Conservation (phyloP, 2,329 filamentous ascomycete genomes). For the Epichloe hybrida region DNA sequence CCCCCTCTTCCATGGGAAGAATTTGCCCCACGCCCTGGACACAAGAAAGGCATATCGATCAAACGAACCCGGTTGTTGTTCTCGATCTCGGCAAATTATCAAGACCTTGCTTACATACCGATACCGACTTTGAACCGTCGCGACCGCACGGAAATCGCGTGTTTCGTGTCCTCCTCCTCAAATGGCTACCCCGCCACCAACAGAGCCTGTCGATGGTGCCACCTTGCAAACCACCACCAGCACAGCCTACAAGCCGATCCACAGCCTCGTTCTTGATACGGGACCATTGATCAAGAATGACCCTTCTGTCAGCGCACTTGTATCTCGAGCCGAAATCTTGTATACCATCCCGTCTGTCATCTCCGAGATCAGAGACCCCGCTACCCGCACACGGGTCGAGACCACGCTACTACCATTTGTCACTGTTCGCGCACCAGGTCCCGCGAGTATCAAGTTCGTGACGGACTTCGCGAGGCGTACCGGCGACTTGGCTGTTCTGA, state of each 20-base stretch:
- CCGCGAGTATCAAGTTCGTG: conserved; percentile 67
- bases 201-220: conserved; percentile 4
- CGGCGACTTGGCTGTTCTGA: conserved; percentile 78
- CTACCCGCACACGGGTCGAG: conserved; percentile 67
- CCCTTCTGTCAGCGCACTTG: conserved; percentile 67
- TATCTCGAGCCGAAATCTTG: conserved; percentile 62
- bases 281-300: conserved; percentile 91
- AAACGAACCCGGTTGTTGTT: no score
- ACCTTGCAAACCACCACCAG: conserved; percentile 5
- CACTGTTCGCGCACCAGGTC: conserved; percentile 57
- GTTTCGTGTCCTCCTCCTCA: neutral
- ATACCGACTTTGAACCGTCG: neutral
- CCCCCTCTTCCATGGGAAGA: no score
- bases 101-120: no score
- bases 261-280: conserved; percentile 78
- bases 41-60: no score
- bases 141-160: neutral
- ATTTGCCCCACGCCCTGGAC: neutral
- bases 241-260: conserved; percentile 47
- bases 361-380: conserved; percentile 74
- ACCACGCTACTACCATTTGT: conserved; percentile 78
- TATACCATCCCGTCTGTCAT: conserved; percentile 79
- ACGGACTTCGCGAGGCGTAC: conserved; percentile 79
- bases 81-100: no score
- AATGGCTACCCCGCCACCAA: conserved; percentile 3